Base-by-base conservation (phyloP, 2,329 filamentous ascomycete genomes). In the Cordyceps javanica region DNA sequence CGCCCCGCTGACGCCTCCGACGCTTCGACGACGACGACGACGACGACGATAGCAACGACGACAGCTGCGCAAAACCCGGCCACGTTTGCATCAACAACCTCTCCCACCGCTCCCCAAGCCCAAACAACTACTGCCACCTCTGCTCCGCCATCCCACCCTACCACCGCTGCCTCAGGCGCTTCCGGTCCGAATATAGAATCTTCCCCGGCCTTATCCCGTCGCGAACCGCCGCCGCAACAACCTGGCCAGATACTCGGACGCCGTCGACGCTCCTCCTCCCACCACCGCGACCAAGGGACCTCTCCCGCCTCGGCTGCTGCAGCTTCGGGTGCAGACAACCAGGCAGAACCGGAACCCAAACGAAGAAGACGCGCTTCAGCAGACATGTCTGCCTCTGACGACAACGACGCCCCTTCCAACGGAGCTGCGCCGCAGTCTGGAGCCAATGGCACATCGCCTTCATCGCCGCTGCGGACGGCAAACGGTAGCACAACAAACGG, bases 301-400 rank as follows among this genome's bases (percentile, higher is more conserved):
- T 32, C 16, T 30, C n/a, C 26, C 51, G 59, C 45, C 25, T 55
- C 59, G 50, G 59, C 55, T 36, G 36, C 61, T 56, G 55, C 61
- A 44, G 51, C 42, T 55, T 42, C 60, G 38, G 30, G 56, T 49
- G 45, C 57, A 46, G 62, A 59, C 46, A 61, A 52, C 23, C 53
- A 26, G 30, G 41, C 44, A 50, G 57, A 63, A 50, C 66, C 62
- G 51, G 66, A 69, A 50, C 67, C 72, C 51, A 76, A 77, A 66
- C 73, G 76, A 66, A 86, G 87, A 75, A 82, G 86, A 71, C 81
- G 80, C 71, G 73, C 74, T 62, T 67, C 51, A 41, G 38, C 66
- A 73, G 85, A 72, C 70, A 90, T 89, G 86, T 45, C 84, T 51
- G 28, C 83, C 34, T 11, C 50, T 74, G 76, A 81, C 62, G 82